Base-by-base conservation (phyloP, 768 basidiomycete genomes). In the Russula sp. region DNA sequence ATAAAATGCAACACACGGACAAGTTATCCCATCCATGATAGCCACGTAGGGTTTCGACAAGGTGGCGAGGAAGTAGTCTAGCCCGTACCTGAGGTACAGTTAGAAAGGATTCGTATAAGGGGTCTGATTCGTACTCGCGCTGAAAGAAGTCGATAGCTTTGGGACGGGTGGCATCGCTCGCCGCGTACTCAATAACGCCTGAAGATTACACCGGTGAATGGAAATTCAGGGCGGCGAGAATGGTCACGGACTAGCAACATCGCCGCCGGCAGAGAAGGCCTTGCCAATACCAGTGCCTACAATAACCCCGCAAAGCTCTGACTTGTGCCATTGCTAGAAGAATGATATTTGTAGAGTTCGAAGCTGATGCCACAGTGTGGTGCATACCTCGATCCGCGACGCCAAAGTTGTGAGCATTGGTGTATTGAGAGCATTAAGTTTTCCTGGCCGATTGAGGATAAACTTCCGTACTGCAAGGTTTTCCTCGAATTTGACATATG, bases 261-360 rank as follows among this genome's bases (percentile, higher is more conserved):
- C 97, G 47, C 97, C 97, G 14, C 97, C 97, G 7, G 91, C 88
- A 69, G 94, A 98, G 71, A 98, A 98, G 13, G 88, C 90, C 61
- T 84, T 79, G 4, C 86, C 88, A 13, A 74, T 73, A 25, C 89
- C 90, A 36, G 81, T 80, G 38, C 87, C 88, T 41, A 92, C 80
- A 61, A 97, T 83, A 34, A 87, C 79, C 59, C 82, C 81, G 66
- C 85, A 85, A 7, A 91, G 79, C 53, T 86, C 81, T 34, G 90
- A 85, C 39, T 79, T 74, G 63, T 81, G 79, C 89, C 90, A 93
- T 77, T 84, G 83, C 90, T 93, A 18, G 18, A 53, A 42, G n/a
- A 39, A 52, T 51, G 36, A n/a, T 22, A 25, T 45, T 36, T 10
- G 8, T 45, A 10, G 39, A 25, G 25, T 25, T 41, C 14, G 13